These are phyloP conservation scores for Pleurotus ostreatus DNA, from an alignment of 768 basidiomycete genomes.

Conservation along the genomic window DNA sequence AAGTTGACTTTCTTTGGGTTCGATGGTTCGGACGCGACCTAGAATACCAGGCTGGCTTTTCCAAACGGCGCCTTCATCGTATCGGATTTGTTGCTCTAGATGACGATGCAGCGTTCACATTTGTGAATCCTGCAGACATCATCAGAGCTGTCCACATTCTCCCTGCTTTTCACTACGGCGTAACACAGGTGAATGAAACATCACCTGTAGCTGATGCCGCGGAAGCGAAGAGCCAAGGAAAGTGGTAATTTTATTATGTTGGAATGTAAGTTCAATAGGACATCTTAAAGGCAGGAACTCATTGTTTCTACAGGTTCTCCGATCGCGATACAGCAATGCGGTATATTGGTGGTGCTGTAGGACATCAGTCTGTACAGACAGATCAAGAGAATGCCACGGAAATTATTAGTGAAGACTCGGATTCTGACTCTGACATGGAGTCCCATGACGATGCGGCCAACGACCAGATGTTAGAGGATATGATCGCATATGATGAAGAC, in stretches of 20 bases:
- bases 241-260: constrained; percentile 5
- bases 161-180: constrained; percentile 19
- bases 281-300: not conserved
- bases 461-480: not conserved
- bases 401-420: not conserved
- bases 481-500: not conserved
- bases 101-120: constrained; percentile 20
- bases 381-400: too few species aligned
- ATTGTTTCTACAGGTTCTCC: constrained; percentile 13
- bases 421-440: too few species aligned
- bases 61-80: constrained; percentile 13
- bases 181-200: not conserved
- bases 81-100: constrained; percentile 18
- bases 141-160: constrained; percentile 22
- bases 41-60: constrained; percentile 20
- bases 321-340: constrained; percentile 24
- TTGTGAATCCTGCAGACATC: constrained; percentile 22
- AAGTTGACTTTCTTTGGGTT: constrained; percentile 40
- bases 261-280: not conserved
- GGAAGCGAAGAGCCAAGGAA: not conserved
- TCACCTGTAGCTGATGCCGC: not conserved
- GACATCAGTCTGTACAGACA: constrained; percentile 13
- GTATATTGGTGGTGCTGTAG: constrained; percentile 18
- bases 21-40: constrained; percentile 29
- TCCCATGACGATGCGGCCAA: too few species aligned